Evolutionary conservation across 495 filamentous ascomycete genomes (phyloP).

Genomic region (Chlorociboria aeruginascens): DNA sequence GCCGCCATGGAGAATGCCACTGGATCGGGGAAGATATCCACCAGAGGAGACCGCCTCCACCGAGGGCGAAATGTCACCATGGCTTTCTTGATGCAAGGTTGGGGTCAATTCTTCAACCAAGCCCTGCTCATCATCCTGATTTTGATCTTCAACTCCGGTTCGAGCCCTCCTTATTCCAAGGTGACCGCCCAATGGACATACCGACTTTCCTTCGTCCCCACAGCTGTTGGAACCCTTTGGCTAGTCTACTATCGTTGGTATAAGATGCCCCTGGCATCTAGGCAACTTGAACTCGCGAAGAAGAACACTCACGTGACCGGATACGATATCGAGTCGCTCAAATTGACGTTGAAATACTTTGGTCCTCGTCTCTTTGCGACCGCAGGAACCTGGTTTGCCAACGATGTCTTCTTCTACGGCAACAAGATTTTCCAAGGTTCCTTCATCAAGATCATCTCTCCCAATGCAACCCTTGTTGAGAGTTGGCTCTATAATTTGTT

Average conservation of each 20-base stretch:
- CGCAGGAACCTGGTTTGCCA: constrained; percentile 74
- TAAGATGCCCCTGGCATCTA: constrained; percentile 67
- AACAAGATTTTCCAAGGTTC: constrained; percentile 92
- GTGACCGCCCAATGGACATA: constrained; percentile 71
- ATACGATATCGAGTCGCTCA: constrained; percentile 73
- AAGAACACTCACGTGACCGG: constrained; percentile 76
- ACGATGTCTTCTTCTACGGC: constrained; percentile 94
- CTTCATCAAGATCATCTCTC: constrained; percentile 68
- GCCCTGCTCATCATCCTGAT: constrained; percentile 69
- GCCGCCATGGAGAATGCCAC: constrained; percentile 88
- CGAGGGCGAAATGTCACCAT: constrained; percentile 85
- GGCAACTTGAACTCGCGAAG: constrained; percentile 65
- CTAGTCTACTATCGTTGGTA: constrained; percentile 81
- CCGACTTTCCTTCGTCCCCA: constrained; percentile 73
- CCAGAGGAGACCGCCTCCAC: constrained; percentile 80
- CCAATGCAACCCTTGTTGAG: constrained; percentile 54
- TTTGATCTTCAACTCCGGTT: constrained; percentile 62
- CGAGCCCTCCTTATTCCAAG: constrained; percentile 61
- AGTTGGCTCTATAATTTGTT: constrained; percentile 82
- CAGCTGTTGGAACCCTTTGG: constrained; percentile 82
- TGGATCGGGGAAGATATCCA: constrained; percentile 72
- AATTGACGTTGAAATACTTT: constrained; percentile 64
- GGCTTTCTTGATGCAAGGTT: constrained; percentile 94
- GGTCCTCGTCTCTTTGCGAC: constrained; percentile 77
- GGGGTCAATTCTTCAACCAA: constrained; percentile 91